Evolutionary conservation across 2,329 filamentous ascomycete genomes (phyloP).

Genomic region (Stagonosporopsis cucurbitacearum): DNA sequence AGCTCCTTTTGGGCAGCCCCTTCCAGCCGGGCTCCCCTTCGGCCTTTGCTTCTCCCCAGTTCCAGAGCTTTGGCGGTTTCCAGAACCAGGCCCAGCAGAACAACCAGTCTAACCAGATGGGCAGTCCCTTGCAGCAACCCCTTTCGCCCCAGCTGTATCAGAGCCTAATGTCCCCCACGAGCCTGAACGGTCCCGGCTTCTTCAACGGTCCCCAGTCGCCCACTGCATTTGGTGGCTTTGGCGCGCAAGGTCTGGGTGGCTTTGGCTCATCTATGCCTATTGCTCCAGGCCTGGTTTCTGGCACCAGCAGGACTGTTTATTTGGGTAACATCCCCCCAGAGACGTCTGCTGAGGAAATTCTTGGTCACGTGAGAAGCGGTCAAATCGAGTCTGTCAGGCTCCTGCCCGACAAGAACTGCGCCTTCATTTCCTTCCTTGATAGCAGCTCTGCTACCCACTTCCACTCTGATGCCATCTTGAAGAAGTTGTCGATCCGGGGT

Average conservation of each 20-base stretch:
- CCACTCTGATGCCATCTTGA: slow-evolving; percentile 98
- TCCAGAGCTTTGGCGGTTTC: slow-evolving; percentile 81
- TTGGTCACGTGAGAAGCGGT: slow-evolving; percentile 93
- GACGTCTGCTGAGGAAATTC: slow-evolving; percentile 93
- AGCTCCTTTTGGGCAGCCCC: slow-evolving; percentile 91
- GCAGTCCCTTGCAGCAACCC: slow-evolving; percentile 72
- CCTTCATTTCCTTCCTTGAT: slow-evolving; percentile 98
- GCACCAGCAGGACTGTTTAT: slow-evolving; percentile 95
- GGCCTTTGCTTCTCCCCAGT: slow-evolving; percentile 89
- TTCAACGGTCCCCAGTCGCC: slow-evolving; percentile 84
- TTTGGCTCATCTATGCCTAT: slow-evolving; percentile 78
- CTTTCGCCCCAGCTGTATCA: slow-evolving; percentile 86
- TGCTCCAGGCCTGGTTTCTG: slow-evolving; percentile 80
- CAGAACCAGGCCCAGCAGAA: slow-evolving; percentile 66
- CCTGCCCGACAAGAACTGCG: slow-evolving; percentile 98
- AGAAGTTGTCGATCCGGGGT: slow-evolving; percentile 97
- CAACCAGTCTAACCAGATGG: slow-evolving; percentile 66
- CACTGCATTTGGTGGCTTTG: slow-evolving; percentile 73
- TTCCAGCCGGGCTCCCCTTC: slow-evolving; percentile 95
- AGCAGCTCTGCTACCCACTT: slow-evolving; percentile 98
- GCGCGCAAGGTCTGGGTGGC: slow-evolving; percentile 64
- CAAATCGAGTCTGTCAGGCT: slow-evolving; percentile 99
- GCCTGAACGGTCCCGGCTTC: slow-evolving; percentile 81
- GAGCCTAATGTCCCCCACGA: slow-evolving; percentile 82
- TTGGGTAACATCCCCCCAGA: slow-evolving; percentile 98